Evolutionary conservation across 2,329 filamentous ascomycete species (phyloP), one percentile per base, ranked within the genome.

Genomic region (Ophiostoma sp.): DNA sequence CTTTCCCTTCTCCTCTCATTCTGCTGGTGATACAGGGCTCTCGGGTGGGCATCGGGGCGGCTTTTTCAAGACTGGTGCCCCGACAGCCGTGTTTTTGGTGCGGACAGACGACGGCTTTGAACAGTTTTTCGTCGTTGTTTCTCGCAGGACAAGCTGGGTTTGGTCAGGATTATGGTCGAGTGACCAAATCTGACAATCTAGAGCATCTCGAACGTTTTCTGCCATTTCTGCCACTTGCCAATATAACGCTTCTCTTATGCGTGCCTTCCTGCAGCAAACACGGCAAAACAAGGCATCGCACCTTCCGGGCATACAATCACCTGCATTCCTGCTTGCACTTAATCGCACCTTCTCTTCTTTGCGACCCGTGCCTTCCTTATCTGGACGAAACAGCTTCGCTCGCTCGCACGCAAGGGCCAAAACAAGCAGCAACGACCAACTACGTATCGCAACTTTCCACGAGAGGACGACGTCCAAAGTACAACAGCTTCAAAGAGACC

Each of bases 281-380:
- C 64, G 42, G 64, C 64, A 36, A 66, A 45, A 64, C 59, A 17
- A 17, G 36, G 28, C 55, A 55, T 55, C 12, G 61, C 61, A 28
- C 36, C 61, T 66, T 45, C 36, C n/a, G 36, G 15, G 19, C 11
- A 19, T 19, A 48, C 45, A 17, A 11, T 19, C 45, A 48, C 12
- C 3, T 17, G 15, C 55, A 57, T 31, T 57, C 25, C 25, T 28
- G 11, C 17, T 25, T 31, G n/a, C 50, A 25, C 50, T 22, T 17
- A 17, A 66, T 66, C 36, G 36, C 61, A 45, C 61, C 36, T 63
- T 63, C 31, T 22, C 36, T 36, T 25, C 33, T 25, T 63, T 50
- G 64, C 28, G 36, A 69, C 48, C 71, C 71, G 61, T 72, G 50
- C 71, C 63, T 72, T 55, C 45, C 66, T 36, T 72, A 72, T 72